Conservation (phyloP, 1,284 basidiomycete species). For the Lentinula novae-zelandiae region DNA sequence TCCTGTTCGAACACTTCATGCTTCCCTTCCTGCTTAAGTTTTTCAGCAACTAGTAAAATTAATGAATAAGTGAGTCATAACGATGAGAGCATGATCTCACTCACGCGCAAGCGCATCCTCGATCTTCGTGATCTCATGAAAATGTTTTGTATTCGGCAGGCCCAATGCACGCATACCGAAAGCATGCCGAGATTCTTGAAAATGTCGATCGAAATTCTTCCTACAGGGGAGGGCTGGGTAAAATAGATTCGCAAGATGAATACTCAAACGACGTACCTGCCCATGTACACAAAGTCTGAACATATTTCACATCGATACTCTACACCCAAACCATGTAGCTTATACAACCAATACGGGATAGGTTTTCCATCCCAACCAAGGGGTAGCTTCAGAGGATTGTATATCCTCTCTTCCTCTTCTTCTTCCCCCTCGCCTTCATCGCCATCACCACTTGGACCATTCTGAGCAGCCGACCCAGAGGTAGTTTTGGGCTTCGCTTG, state of each 20-base stretch:
- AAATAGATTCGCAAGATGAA: conserved; percentile 3
- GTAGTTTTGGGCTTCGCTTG: conserved; percentile 61
- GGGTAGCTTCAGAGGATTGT: conserved; percentile 97
- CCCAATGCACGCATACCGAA: conserved; percentile 98
- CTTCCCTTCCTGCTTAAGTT: conserved; percentile 90
- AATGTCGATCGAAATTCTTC: conserved; percentile 94
- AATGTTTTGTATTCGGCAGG: conserved; percentile 97
- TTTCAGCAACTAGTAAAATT: conserved; percentile 76
- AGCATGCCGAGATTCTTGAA: conserved; percentile 94
- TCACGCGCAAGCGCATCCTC: conserved; percentile 90
- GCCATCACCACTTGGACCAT: conserved; percentile 38
- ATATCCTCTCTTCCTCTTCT: conserved; percentile 92
- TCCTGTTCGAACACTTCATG: conserved; percentile 90
- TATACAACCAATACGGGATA: conserved; percentile 99
- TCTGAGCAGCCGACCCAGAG: neutral
- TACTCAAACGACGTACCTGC: conserved; percentile 50
- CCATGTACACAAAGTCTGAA: conserved; percentile 94
- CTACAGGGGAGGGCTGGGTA: conserved; percentile 32
- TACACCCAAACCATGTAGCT: conserved; percentile 94
- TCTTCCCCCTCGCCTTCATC: conserved; percentile 72
- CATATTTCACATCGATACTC: conserved; percentile 99
- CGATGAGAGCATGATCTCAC: conserved; percentile 27
- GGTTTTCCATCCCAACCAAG: conserved; percentile 98
- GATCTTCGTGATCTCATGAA: conserved; percentile 97
- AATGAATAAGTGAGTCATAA: conserved; percentile 1